phyloP scores from a whole-genome alignment of 1,284 basidiomycete species.

The Austroboletus novae-zelandiae region DNA sequence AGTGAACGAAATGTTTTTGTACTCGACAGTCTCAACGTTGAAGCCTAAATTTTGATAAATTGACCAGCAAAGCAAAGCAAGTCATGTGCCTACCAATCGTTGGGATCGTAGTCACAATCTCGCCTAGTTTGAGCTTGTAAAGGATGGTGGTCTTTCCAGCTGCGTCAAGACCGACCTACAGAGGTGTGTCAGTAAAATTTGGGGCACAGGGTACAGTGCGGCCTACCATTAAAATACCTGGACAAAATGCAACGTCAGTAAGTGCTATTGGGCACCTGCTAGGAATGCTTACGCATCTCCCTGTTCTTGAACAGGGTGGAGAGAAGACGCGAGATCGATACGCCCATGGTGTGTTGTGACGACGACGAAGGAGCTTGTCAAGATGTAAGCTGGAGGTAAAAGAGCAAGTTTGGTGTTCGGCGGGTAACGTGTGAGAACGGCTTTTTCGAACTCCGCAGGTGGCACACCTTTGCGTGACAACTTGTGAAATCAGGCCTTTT shows the following conservation, averaged over 20 bases:
- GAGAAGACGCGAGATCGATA: constrained; percentile 80
- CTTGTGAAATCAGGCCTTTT: neutral
- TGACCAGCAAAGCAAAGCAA: constrained; percentile 9
- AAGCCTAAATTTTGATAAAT: constrained; percentile 64
- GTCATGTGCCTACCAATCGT: constrained; percentile 81
- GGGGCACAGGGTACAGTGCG: constrained; percentile 9
- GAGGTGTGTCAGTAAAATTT: constrained; percentile 3
- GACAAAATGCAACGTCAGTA: constrained; percentile 39
- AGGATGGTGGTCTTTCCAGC: constrained; percentile 98
- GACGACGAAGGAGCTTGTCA: constrained; percentile 36
- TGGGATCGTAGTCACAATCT: constrained; percentile 99
- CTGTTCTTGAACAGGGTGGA: constrained; percentile 95
- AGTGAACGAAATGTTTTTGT: constrained; percentile 91
- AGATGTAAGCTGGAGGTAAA: constrained; percentile 33
- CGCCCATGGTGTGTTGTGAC: constrained; percentile 67
- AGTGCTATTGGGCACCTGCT: constrained; percentile 27
- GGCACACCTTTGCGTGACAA: constrained; percentile 7
- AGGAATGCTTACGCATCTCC: constrained; percentile 88
- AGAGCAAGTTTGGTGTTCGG: constrained; percentile 38
- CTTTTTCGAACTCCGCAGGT: constrained; percentile 36
- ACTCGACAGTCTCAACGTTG: constrained; percentile 96
- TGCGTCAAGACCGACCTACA: constrained; percentile 92
- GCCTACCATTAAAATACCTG: constrained; percentile 74
- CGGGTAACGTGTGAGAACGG: constrained; percentile 31
- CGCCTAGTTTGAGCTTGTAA: constrained; percentile 98